These are phyloP conservation scores for Penicillium cataractarum DNA, from an alignment of 495 filamentous ascomycete genomes.

Conservation along the genomic window DNA sequence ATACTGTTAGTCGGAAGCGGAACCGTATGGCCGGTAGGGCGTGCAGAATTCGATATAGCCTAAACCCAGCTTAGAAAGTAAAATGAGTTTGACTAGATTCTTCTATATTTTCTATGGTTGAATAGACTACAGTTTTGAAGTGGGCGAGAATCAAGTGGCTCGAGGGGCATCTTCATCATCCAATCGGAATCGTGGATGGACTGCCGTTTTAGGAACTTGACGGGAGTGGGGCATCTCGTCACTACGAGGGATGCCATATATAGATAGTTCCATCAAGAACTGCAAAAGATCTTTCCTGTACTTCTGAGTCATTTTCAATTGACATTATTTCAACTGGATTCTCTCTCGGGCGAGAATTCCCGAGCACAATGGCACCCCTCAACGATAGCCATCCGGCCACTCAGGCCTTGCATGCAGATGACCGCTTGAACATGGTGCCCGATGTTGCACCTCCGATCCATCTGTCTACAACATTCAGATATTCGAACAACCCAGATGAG, in stretches of 20 bases:
- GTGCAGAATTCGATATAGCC: not conserved
- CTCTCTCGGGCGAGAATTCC: too few species aligned
- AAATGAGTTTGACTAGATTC: not conserved
- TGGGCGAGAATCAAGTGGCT: not conserved
- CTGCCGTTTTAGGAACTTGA: slow-evolving; percentile 32
- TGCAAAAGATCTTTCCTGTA: not conserved
- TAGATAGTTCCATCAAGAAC: not conserved
- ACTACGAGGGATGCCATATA: not conserved
- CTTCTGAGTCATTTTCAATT: too few species aligned
- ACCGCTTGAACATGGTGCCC: slow-evolving; percentile 64
- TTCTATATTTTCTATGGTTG: not conserved
- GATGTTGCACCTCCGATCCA: slow-evolving; percentile 84
- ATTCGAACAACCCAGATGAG: slow-evolving; percentile 63
- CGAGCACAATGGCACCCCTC: slow-evolving; percentile 24
- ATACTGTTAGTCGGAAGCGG: not conserved
- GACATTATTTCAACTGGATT: too few species aligned
- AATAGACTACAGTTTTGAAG: not conserved
- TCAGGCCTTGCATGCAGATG: slow-evolving; percentile 71
- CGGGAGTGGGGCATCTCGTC: slow-evolving; percentile 24
- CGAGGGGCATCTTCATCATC: not conserved
- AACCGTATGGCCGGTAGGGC: not conserved
- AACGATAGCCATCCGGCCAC: slow-evolving; percentile 25
- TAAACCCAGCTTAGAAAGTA: not conserved
- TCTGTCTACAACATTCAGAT: slow-evolving; percentile 82
- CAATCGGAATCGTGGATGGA: slow-evolving; percentile 5